Conservation (phyloP, 495 filamentous ascomycete genomes). For the Gamarada debralockiae region DNA sequence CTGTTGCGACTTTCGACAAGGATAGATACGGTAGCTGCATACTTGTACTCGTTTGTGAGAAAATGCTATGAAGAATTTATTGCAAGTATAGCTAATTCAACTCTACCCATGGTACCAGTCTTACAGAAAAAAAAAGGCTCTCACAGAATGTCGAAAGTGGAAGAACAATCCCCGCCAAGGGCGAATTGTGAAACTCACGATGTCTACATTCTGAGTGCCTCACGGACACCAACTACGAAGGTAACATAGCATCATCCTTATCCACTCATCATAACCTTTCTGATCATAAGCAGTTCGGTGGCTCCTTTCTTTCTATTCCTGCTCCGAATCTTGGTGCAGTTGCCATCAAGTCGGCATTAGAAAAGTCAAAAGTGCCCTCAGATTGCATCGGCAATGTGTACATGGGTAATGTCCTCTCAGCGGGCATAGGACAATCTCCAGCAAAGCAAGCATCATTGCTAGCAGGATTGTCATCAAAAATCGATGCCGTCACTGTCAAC, state of each 20-base stretch:
- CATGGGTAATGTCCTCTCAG: constrained; percentile 94
- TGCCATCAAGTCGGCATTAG: constrained; percentile 80
- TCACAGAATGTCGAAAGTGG: no score
- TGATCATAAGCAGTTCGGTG: background rate
- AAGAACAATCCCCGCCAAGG: no score
- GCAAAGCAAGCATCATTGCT: constrained; percentile 84
- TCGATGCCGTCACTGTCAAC: constrained; percentile 70
- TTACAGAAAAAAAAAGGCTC: no score
- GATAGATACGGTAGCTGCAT: no score
- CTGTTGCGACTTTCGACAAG: no score
- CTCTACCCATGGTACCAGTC: no score
- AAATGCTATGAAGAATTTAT: no score
- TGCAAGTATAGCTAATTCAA: no score
- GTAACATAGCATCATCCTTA: constrained; percentile 32
- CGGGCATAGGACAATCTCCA: constrained; percentile 77
- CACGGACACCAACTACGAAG: constrained; percentile 83
- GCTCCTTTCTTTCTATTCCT: constrained; percentile 52
- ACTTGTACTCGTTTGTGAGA: no score
- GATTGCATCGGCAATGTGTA: constrained; percentile 80
- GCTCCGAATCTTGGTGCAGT: constrained; percentile 77
- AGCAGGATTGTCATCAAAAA: constrained; percentile 66
- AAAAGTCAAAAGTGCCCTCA: constrained; percentile 74
- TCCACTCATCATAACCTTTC: constrained; percentile 69
- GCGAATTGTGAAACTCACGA: no score
- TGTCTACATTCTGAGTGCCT: constrained; percentile 84